These are phyloP conservation scores for Theobroma grandiflorum DNA, from an alignment of 441 rosid species.

Conservation along the genomic window DNA sequence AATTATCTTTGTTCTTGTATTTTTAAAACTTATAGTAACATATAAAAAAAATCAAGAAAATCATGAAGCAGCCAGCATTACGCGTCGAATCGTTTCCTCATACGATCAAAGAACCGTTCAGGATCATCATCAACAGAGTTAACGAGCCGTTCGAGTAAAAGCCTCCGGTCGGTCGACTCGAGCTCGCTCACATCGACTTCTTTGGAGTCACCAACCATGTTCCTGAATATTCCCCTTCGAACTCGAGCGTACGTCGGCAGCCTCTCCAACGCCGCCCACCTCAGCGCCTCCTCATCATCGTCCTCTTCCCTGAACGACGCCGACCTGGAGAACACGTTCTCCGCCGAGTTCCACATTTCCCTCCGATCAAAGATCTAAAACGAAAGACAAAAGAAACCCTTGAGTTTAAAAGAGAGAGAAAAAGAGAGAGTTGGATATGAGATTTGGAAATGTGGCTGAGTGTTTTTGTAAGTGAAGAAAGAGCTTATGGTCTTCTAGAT, in stretches of 20 bases:
- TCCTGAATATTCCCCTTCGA: slow-evolving; percentile 81
- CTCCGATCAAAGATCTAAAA: not conserved
- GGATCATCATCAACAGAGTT: slow-evolving; percentile 82
- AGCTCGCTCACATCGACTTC: slow-evolving; percentile 80
- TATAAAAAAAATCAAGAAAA: not conserved
- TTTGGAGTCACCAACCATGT: slow-evolving; percentile 64
- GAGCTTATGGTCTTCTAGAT: slow-evolving; percentile 38
- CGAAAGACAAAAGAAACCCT: slow-evolving; percentile 14
- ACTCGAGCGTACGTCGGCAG: slow-evolving; percentile 81
- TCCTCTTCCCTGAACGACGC: slow-evolving; percentile 65
- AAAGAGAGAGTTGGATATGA: slow-evolving; percentile 3
- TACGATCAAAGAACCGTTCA: slow-evolving; percentile 81
- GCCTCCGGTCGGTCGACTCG: slow-evolving; percentile 72
- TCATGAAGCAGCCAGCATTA: slow-evolving; percentile 33
- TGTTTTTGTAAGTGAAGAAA: slow-evolving; percentile 15
- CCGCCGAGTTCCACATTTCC: slow-evolving; percentile 89
- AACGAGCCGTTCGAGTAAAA: slow-evolving; percentile 79
- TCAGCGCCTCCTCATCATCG: slow-evolving; percentile 89
- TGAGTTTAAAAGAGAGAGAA: not conserved
- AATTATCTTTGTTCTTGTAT: not conserved
- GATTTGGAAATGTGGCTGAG: slow-evolving; percentile 22
- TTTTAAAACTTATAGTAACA: not conserved
- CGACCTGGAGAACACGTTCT: slow-evolving; percentile 72
- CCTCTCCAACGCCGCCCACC: slow-evolving; percentile 94
- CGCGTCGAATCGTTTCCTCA: slow-evolving; percentile 82